Base-by-base conservation (phyloP, 2,329 filamentous ascomycete genomes). In the Monilinia fructigena region DNA sequence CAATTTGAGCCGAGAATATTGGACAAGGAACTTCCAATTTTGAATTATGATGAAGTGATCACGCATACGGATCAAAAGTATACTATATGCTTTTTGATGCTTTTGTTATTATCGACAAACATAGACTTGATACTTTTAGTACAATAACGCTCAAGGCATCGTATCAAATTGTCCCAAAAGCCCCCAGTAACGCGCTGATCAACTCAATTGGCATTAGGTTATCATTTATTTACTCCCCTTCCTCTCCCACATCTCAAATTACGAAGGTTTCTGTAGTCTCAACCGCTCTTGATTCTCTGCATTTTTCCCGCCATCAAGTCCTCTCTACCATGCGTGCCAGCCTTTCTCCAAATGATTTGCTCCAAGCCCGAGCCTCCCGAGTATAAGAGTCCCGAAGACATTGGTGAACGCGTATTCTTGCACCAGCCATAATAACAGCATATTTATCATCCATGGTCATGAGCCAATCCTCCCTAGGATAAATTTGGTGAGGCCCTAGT, bases 301-400 rank as follows among this genome's bases (percentile, higher is more conserved):
- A 28, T 48, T 11, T 16, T 47, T 18, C 8, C 26, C 42, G 18
- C 40, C 56, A 16, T 10, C 2, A 26, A 35, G 20, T 10, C 47
- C 26, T 35, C 20, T 20, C 20, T 23, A 35, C 18, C 40, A 59
- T 59, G 20, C 26, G 26, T 31, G 56, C 56, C 16, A 59, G 42
- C 26, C 31, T 59, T 8, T 47, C 26, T 20, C 28, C 56, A 35
- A 59, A 7, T 11, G 23, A 35, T 20, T 47, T 59, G 26, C 56
- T 59, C 56, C 56, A 59, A 2, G 42, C 42, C 26, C 20, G 42
- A 47, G 56, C 56, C 5, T 59, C 40, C 56, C 23, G 26, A 10
- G 28, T 8, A 59, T 48, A 59, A 4, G n/a, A 4, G 11, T 59
- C 10, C 20, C 42, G 56, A 59, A 1, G 35, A 16, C 42, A n/a